Base-by-base conservation (phyloP, 305 asterid species). In the Solanum aculeatissimum region DNA sequence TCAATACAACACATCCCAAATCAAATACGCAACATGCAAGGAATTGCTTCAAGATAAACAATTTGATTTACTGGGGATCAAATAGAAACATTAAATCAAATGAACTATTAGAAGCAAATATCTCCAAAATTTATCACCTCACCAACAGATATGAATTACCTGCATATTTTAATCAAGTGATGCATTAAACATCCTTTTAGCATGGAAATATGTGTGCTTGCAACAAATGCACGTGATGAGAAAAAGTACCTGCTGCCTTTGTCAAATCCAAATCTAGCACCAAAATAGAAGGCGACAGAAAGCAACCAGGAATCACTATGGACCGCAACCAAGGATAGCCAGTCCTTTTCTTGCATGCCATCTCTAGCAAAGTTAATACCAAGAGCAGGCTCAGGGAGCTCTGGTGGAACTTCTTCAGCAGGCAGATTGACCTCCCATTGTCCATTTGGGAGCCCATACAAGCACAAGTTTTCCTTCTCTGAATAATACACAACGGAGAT, bases 331-430 rank as follows among this genome's bases (percentile, higher is more conserved):
- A 90, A 65, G 70, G 93, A 84, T 80, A 89, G 49, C 93, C 91
- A 90, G 58, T 90, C 93, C 83, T 89, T 90, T 29, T 85, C 93
- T 83, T 87, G 90, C 93, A 90, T 90, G 63, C 93, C 92, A 43
- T 90, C 93, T 83, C 93, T 88, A 47, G 93, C 92, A 86, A 90
- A 90, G 87, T 90, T 89, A 49, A 90, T 90, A 54, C 93, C 93
- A 74, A 88, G 79, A 81, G 92, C 90, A 82, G 92, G 93, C 84
- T 89, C 92, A 0, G 92, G 93, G 10, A 90, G 87, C 84, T 89
- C 92, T 47, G 92, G 91, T 72, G 93, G 93, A 43, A 89, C 89
- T 82, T 90, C 92, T 84, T 89, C 91, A 35, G 91, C 90, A 47
- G 90, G 93, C 51, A 90, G 84, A 88, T 84, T 89, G 23, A 90